Base-by-base conservation (phyloP, 148 eudicot genomes). In the Rheum nobile region DNA sequence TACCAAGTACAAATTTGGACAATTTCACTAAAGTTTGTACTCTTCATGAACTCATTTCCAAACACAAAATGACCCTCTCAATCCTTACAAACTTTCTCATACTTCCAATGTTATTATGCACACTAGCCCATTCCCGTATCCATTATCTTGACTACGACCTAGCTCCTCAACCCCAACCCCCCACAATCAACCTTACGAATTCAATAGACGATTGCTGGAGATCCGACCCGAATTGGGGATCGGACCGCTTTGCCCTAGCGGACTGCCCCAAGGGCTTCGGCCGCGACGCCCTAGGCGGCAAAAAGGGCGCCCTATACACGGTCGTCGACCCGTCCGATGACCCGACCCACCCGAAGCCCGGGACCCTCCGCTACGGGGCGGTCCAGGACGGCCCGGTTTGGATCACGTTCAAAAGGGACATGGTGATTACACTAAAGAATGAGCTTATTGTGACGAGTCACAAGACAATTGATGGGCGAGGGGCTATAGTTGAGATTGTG, bases 381-480 rank as follows among this genome's bases (percentile, higher is more conserved):
- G 84, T 88, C 69, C 96, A 81, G 26, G 81, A 77, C 14, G 67
- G 54, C 12, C 96, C 97, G 1, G 44, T 92, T 32, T 92, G 97
- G 97, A 92, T 92, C 71, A 85, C 73, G 13, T 92, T 92, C 57
- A 76, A 68, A 0, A 41, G 17, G 1, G 76, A 76, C 78, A 92
- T 92, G 96, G 71, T 11, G 17, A 92, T 92, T 48, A 85, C 44
- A 59, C 82, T 92, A 1, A 75, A 75, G 6, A 83, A 69, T 12
- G 96, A 92, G 75, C 77, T 92, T 34, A 72, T 88, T 6, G 76
- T 92, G 75, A 67, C 75, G 16, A 74, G 89, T 44, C 75, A 88
- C 82, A 92, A 92, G 84, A 92, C 97, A 5, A 90, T 92, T 42
- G 97, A 92, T 43, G 97, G 85, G 3, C 89, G 97, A 29, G 97